phyloP scores from a whole-genome alignment of 164 flowering plant genomes.

The Hamamelis virginiana region DNA sequence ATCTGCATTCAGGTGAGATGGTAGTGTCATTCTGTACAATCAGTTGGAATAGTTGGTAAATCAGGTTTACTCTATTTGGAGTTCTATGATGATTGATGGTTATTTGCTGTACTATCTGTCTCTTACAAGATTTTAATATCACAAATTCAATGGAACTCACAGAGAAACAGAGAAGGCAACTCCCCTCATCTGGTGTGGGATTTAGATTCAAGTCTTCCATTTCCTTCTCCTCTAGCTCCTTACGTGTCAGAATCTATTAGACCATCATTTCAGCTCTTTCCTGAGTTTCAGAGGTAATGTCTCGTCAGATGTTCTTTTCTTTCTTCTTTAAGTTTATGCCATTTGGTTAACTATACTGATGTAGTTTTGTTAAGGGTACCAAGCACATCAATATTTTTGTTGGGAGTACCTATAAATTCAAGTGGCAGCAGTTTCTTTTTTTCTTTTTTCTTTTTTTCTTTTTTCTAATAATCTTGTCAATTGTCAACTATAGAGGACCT shows the following conservation, averaged over 20 bases:
- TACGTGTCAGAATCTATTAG: slow-evolving; percentile 70
- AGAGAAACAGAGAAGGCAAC: slow-evolving; percentile 48
- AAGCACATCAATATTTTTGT: not conserved
- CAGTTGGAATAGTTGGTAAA: not conserved
- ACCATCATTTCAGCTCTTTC: slow-evolving; percentile 68
- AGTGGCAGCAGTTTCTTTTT: too few relatives aligned
- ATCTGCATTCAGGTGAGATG: slow-evolving; percentile 79
- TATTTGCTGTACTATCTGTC: not conserved
- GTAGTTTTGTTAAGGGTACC: not conserved
- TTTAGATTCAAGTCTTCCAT: slow-evolving; percentile 79
- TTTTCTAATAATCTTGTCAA: too few relatives aligned
- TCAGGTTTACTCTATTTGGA: not conserved
- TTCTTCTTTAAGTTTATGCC: not conserved
- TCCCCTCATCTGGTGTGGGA: slow-evolving; percentile 71
- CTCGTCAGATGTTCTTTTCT: not conserved
- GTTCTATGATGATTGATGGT: not conserved
- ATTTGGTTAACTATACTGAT: too few relatives aligned
- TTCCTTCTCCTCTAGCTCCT: slow-evolving; percentile 61
- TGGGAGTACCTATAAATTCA: too few relatives aligned
- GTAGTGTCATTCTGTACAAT: not conserved
- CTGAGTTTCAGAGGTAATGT: slow-evolving; percentile 68
- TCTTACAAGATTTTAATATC: not conserved
- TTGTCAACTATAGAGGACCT: not conserved
- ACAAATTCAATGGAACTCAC: slow-evolving; percentile 16
- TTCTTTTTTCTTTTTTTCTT: too few relatives aligned